Base-by-base conservation (phyloP, 306 rosid species). In the Mucuna pruriens region DNA sequence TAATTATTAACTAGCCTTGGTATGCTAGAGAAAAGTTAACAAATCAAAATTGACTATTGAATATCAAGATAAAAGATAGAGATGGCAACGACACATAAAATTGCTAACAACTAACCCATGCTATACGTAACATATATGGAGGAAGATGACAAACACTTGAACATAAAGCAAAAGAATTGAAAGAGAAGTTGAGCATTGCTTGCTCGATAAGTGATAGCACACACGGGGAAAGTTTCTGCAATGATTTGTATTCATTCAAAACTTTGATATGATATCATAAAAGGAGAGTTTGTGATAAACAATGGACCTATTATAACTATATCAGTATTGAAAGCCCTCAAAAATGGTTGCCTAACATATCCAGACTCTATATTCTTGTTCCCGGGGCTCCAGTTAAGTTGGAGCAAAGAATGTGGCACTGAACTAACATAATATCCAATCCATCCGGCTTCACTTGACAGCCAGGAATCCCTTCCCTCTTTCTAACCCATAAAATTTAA, bases 351-450 rank as follows among this genome's bases (percentile, higher is more conserved):
- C 89, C 89, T 86, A 90, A 80, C 29, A 66, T 83, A 84, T 85
- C 71, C 80, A 78, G 70, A 82, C 83, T 75, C 87, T 87, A 60
- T 71, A 62, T 61, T 64, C 62, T 60, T 81, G 80, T 78, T 48
- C 42, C 64, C 71, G 82, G 38, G 82, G 89, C 92, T 80, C 91
- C 84, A 23, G 77, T 65, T 69, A 69, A 48, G 52, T 70, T 70
- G 95, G 94, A 92, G 91, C 92, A 86, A 74, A 86, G 90, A 90
- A 77, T 82, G 81, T 85, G 80, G 80, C 83, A 79, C 83, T 63
- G 81, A 89, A 48, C 88, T 84, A 84, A 87, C 85, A 88, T 75
- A 79, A 84, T 73, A 62, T 62, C 39, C 29, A 29, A 85, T 85
- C 80, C 39, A 39, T 78, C 82, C 34, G 55, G 45, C 61, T 71